These are phyloP conservation scores for Fusarium sp. DNA, from an alignment of 2,329 filamentous ascomycete genomes.

Conservation along the genomic window DNA sequence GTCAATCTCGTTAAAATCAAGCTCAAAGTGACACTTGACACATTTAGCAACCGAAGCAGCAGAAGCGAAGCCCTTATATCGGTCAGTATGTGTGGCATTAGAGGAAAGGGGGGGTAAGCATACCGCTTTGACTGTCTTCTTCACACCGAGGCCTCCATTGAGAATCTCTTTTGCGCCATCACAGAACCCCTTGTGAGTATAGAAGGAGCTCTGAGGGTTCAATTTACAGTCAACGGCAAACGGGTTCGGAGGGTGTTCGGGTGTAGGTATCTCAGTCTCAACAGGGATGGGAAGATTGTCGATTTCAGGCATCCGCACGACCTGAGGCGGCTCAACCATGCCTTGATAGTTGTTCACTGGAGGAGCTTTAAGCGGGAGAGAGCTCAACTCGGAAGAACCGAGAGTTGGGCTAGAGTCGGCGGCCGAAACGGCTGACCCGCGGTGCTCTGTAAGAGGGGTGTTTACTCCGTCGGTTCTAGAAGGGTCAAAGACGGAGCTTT, in stretches of 20 bases:
- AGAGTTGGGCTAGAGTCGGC: constrained; percentile 40
- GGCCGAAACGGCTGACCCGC: constrained; percentile 31
- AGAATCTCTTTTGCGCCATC: constrained; percentile 63
- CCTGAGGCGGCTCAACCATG: constrained; percentile 9
- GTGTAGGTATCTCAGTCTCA: constrained; percentile 24
- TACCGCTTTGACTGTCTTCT: constrained; percentile 61
- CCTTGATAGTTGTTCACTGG: constrained; percentile 32
- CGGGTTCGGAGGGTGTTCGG: constrained; percentile 31
- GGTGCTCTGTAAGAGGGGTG: constrained; percentile 37
- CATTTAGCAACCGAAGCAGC: constrained; percentile 61
- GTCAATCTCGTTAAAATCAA: constrained; percentile 64
- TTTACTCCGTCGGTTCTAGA: constrained; percentile 30
- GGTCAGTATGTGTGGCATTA: constrained; percentile 1
- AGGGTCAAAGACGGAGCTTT: constrained; percentile 40
- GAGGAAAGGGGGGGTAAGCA: constrained; percentile 24
- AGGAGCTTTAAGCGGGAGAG: constrained; percentile 25
- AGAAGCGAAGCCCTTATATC: constrained; percentile 54
- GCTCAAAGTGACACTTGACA: constrained; percentile 63
- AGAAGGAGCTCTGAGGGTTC: constrained; percentile 59
- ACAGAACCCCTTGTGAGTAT: constrained; percentile 65
- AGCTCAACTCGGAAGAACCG: constrained; percentile 35
- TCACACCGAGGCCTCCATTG: constrained; percentile 60
- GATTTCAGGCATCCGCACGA: constrained; percentile 19
- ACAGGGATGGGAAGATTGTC: constrained; percentile 43
- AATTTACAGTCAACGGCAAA: constrained; percentile 54